Conservation (phyloP, 2,329 filamentous ascomycete species). For the Thelonectria rubi region DNA sequence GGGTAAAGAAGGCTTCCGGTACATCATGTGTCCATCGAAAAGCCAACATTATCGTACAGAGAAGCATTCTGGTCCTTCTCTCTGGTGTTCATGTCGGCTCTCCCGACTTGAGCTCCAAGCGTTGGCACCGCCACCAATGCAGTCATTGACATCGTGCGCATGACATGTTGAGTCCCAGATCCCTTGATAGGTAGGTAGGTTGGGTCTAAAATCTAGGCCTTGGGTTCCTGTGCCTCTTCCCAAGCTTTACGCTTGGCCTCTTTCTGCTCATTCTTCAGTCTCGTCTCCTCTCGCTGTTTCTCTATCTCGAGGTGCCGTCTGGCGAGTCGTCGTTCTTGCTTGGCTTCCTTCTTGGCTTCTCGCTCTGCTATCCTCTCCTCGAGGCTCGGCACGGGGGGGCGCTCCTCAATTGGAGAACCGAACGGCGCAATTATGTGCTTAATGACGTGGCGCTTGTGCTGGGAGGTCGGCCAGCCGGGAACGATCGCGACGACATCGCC, state of each 20-base stretch:
- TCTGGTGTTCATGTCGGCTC: constrained; percentile 5
- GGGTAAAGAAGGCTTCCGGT: constrained; percentile 23
- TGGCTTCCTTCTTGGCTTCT: constrained; percentile 63
- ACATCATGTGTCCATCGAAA: constrained; percentile 21
- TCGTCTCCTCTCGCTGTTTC: constrained; percentile 41
- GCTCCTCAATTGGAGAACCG: constrained; percentile 68
- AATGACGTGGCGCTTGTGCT: constrained; percentile 77
- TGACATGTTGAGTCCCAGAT: not conserved
- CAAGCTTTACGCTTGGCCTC: constrained; percentile 37
- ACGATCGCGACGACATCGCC: constrained; percentile 80
- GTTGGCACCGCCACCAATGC: not conserved
- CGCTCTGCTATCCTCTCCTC: constrained; percentile 67
- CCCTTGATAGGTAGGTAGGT: constrained; percentile 29
- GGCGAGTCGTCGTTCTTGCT: constrained; percentile 62
- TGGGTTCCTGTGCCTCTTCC: constrained; percentile 35
- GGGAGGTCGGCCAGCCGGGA: constrained; percentile 71
- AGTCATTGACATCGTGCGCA: too few species aligned
- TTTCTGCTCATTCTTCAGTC: constrained; percentile 36
- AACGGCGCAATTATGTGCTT: constrained; percentile 76
- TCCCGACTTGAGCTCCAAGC: not conserved
- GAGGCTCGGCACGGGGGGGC: constrained; percentile 71
- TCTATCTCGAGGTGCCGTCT: constrained; percentile 41
- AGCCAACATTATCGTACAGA: constrained; percentile 35
- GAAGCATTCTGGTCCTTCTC: constrained; percentile 9
- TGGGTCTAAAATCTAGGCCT: constrained; percentile 26